Evolutionary conservation across 305 asterid genomes (phyloP).

Genomic region (Fraxinus latifolia): DNA sequence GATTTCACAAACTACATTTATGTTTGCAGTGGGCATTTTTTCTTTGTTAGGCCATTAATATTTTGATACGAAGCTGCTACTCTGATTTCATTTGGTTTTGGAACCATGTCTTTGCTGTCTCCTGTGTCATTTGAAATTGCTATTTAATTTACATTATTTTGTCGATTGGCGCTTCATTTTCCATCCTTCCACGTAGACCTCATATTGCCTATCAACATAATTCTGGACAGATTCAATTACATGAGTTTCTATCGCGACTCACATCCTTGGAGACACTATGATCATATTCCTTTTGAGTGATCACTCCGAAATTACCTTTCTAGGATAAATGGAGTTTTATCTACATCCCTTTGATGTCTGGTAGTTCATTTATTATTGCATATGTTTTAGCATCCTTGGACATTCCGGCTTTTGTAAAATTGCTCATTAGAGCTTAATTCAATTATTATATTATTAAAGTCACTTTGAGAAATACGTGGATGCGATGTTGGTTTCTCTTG

Average conservation of each 20-base stretch:
- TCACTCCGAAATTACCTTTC: background rate
- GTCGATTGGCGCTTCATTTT: background rate
- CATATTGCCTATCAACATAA: slow-evolving; percentile 3
- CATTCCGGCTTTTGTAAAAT: slow-evolving; percentile 14
- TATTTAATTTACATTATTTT: background rate
- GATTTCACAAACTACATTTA: slow-evolving; percentile 14
- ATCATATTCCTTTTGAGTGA: background rate
- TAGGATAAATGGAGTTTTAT: background rate
- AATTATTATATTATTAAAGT: background rate
- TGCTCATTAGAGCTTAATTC: slow-evolving; percentile 4
- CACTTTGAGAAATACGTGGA: background rate
- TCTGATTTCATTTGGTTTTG: slow-evolving; percentile 3
- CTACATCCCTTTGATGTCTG: background rate
- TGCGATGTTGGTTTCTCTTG: slow-evolving; percentile 9
- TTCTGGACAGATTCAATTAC: slow-evolving; percentile 14
- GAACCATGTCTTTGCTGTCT: background rate
- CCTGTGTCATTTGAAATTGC: slow-evolving; percentile 2
- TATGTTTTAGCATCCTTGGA: slow-evolving; percentile 5
- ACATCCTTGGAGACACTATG: background rate
- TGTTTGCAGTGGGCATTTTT: slow-evolving; percentile 11
- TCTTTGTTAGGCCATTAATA: slow-evolving; percentile 10
- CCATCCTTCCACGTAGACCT: slow-evolving; percentile 10
- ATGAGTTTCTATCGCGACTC: background rate
- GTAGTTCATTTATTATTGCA: background rate
- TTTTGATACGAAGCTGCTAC: background rate